phyloP scores from a whole-genome alignment of 2,329 filamentous ascomycete genomes.

The Ilyonectria robusta region DNA sequence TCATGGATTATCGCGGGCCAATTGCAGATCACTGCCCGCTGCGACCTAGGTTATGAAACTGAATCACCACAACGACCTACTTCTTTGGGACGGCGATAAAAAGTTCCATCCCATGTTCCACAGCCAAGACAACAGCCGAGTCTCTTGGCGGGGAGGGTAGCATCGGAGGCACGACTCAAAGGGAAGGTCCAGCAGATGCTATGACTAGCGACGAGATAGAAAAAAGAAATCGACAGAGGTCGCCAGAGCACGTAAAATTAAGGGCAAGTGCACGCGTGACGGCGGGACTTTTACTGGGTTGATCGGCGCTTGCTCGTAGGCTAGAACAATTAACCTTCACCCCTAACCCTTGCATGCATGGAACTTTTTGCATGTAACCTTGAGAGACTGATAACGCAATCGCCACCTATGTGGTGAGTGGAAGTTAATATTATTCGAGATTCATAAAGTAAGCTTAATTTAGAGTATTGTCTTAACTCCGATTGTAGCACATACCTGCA shows the following conservation, averaged over 20 bases:
- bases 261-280: neutral
- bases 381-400: neutral
- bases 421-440: neutral
- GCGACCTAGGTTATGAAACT: neutral
- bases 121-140: constrained; percentile 9
- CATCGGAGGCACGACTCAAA: constrained; percentile 1
- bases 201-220: neutral
- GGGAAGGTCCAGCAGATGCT: neutral
- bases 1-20: neutral
- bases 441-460: neutral
- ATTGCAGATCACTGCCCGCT: neutral
- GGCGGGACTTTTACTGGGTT: neutral
- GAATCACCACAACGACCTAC: constrained; percentile 1
- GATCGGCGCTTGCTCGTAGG: neutral
- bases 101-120: neutral
- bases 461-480: neutral
- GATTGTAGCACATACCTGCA: neutral
- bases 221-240: neutral
- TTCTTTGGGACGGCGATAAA: neutral
- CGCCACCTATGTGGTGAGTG: neutral
- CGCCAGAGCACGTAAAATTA: neutral
- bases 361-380: neutral
- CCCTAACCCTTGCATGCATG: neutral
- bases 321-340: neutral
- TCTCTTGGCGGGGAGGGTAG: neutral